phyloP scores from a whole-genome alignment of 1,139 yeast species.

The Zygosaccharomyces sapae region DNA sequence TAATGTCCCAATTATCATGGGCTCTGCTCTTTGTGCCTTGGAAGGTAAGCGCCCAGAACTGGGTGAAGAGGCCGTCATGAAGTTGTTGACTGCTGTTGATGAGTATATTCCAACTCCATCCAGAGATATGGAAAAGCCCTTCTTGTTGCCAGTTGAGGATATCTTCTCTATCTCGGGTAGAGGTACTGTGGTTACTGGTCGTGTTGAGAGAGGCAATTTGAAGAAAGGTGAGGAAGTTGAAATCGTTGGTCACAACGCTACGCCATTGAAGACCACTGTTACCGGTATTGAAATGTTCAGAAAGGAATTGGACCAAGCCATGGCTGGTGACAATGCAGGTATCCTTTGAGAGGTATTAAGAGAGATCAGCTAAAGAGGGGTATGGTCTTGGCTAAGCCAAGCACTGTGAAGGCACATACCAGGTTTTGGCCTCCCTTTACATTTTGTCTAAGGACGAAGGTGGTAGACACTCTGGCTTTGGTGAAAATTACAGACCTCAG shows the following conservation, averaged over 20 bases:
- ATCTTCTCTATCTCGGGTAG: slow-evolving; percentile 98
- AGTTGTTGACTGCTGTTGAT: slow-evolving; percentile 88
- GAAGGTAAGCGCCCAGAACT: slow-evolving; percentile 87
- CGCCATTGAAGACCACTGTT: slow-evolving; percentile 87
- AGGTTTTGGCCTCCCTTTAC: slow-evolving; percentile 91
- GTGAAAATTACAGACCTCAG: slow-evolving; percentile 97
- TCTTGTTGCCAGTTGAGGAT: slow-evolving; percentile 96
- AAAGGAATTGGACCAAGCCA: slow-evolving; percentile 94
- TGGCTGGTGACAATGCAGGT: slow-evolving; percentile 99
- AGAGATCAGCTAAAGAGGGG: slow-evolving; percentile 97
- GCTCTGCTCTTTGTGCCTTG: slow-evolving; percentile 95
- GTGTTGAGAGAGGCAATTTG: slow-evolving; percentile 96
- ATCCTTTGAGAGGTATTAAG: slow-evolving; percentile 95
- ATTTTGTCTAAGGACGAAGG: slow-evolving; percentile 95
- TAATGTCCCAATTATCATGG: slow-evolving; percentile 96
- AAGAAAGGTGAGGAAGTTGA: slow-evolving; percentile 98
- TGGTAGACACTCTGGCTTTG: slow-evolving; percentile 98
- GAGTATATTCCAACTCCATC: slow-evolving; percentile 91
- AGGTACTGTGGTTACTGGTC: slow-evolving; percentile 98
- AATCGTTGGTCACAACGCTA: slow-evolving; percentile 85
- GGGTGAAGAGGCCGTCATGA: slow-evolving; percentile 78
- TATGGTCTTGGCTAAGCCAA: slow-evolving; percentile 94
- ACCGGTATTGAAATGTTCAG: slow-evolving; percentile 99
- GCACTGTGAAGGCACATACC: slow-evolving; percentile 86
- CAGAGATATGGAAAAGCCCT: slow-evolving; percentile 95